phyloP scores from a whole-genome alignment of 2,329 filamentous ascomycete genomes.

The Epichloe bromicola region DNA sequence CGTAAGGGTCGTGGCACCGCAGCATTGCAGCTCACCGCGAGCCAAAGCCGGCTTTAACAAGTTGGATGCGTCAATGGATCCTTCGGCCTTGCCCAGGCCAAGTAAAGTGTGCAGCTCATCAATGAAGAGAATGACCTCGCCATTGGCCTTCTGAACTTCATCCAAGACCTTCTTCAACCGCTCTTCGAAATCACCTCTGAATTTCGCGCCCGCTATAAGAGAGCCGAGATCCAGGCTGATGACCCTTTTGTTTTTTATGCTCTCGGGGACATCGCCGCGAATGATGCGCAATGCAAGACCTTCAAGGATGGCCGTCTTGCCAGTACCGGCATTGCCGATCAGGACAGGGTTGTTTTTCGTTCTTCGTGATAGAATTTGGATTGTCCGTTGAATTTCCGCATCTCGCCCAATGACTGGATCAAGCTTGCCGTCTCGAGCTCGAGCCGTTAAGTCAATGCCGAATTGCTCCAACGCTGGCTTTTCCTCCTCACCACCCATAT shows the following conservation, averaged over 20 bases:
- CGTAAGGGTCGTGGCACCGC: conserved; percentile 82
- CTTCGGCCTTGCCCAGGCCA: conserved; percentile 87
- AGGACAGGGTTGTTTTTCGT: conserved; percentile 95
- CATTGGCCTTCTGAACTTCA: conserved; percentile 80
- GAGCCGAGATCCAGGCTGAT: conserved; percentile 80
- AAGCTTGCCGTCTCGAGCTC: conserved; percentile 76
- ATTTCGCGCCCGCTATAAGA: conserved; percentile 91
- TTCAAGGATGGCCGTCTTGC: conserved; percentile 88
- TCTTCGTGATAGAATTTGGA: conserved; percentile 80
- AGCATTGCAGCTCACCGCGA: conserved; percentile 85
- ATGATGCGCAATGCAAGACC: conserved; percentile 84
- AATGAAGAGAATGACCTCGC: conserved; percentile 85
- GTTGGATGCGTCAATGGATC: conserved; percentile 92
- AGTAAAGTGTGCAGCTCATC: conserved; percentile 88
- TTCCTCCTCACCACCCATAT: conserved; percentile 61
- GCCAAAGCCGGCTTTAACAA: conserved; percentile 88
- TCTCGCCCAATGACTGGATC: conserved; percentile 94
- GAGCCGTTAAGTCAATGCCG: conserved; percentile 77
- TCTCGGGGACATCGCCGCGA: conserved; percentile 85
- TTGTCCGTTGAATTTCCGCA: conserved; percentile 81
- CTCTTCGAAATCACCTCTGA: conserved; percentile 92
- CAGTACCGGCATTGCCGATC: conserved; percentile 83
- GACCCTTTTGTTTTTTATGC: conserved; percentile 87
- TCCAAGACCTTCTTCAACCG: conserved; percentile 79
- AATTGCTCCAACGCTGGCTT: conserved; percentile 86